Base-by-base conservation (phyloP, 1,139 yeast genomes). In the Hemisphaericaspora lyxosophila region DNA sequence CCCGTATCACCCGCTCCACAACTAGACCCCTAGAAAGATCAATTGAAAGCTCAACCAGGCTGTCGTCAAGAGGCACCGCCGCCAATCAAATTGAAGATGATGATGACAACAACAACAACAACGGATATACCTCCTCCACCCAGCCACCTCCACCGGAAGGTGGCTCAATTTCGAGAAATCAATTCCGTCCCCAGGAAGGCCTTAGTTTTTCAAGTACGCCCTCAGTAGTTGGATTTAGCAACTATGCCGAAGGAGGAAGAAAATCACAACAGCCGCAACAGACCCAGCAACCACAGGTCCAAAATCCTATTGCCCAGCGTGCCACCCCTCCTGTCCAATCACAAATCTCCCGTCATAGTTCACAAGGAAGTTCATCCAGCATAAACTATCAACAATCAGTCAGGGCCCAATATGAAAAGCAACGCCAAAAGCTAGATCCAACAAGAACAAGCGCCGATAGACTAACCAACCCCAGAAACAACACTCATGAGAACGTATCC, bases 141-240 rank as follows among this genome's bases (percentile, higher is more conserved):
- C n/a, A n/a, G n/a, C n/a, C n/a, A n/a, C n/a, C n/a, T n/a, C n/a
- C n/a, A n/a, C n/a, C n/a, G 7, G 30, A 16, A 13, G 11, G 15
- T 26, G 30, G 30, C 15, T 19, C 28, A 5, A 26, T 33, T 7
- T 44, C 54, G 7, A 50, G 57, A 16, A 56, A 54, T 42, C 64
- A 57, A 32, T 66, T 61, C 50, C 59, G 60, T 33, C 65, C 64
- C 4, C 63, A 60, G 20, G 60, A 53, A 38, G 60, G 61, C 17
- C 54, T 62, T 28, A 58, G 55, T 41, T 62, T 61, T 42, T 42
- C 55, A 24, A 46, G 47, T 27, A 51, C 47, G 4, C 43, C 53
- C 3, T 46, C 59, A 5, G 48, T 31, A 4, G 25, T 37, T 7
- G 25, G 33, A 14, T 33, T 33, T 33, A 31, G 36, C 1, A 13